Evolutionary conservation across 2,329 filamentous ascomycete species (phyloP), one percentile per base, ranked within the genome.

Genomic region (Fusarium miscanthi): DNA sequence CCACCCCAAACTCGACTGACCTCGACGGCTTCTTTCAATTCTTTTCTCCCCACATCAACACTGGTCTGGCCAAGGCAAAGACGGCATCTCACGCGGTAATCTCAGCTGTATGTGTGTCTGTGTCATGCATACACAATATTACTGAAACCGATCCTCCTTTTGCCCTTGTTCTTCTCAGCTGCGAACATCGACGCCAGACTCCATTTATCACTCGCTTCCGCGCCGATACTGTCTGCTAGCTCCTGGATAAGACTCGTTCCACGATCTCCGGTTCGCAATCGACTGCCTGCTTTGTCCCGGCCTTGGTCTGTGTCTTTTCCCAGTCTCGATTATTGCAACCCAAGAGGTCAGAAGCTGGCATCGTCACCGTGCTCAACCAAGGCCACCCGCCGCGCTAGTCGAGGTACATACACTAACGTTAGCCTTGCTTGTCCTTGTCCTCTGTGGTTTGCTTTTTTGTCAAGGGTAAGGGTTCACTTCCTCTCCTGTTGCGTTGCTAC

Each of bases 381-480:
- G 59, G 48, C 69, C 61, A 73, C 60, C 67, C 63, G 63, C 37
- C 56, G 57, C 74, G 74, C 74, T 76, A 76, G 69, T 61, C 59
- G 66, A 70, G 63, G 64, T 52, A 66, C 74, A 57, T 52, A 66
- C 74, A 57, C 67, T 69, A 74, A 62, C 69, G n/a, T 71, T 59
- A 63, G 63, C 74, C 68, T 63, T 69, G 68, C 52, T 59, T 61
- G 74, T 53, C 65, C 73, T 74, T 72, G 74, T 54, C 61, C 69
- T 59, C 49, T 59, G 64, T 59, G 58, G 66, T 75, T 76, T 77
- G 70, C 74, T 76, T 76, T 76, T 77, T 77, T 73, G 54, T 66
- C 62, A 76, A 76, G 70, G 73, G 71, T 69, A 69, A 65, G 59
- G 74, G 70, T 77, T 77, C 74, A 77, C 72, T 75, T 75, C 46